phyloP scores from a whole-genome alignment of 352 stramenopile species.

The Phytophthora citricola region DNA sequence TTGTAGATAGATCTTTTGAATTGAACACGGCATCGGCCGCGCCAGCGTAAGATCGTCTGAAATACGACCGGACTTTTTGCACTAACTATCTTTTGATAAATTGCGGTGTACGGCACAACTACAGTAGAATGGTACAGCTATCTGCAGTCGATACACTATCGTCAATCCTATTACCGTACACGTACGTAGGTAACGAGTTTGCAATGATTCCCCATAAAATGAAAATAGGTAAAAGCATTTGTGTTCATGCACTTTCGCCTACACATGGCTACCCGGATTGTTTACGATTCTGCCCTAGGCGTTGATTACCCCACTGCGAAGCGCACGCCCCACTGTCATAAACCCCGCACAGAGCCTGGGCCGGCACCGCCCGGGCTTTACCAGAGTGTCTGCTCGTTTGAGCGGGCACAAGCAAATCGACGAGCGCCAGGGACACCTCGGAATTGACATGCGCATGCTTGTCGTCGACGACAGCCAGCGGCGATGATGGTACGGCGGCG shows the following conservation, averaged over 20 bases:
- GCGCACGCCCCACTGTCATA: conserved; percentile 3
- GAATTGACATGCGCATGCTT: conserved; percentile 7
- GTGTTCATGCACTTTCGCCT: too few relatives aligned
- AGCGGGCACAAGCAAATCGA: conserved; percentile 15
- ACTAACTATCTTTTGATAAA: too few relatives aligned
- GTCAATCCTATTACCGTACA: too few relatives aligned
- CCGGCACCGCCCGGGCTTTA: conserved; percentile 12
- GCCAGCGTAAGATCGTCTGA: background rate
- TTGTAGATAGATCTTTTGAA: too few relatives aligned
- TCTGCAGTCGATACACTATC: too few relatives aligned
- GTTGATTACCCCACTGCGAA: conserved; percentile 24
- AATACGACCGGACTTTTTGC: background rate
- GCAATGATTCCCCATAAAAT: too few relatives aligned
- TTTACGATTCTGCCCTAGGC: background rate
- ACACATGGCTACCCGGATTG: background rate
- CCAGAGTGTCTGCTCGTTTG: conserved; percentile 32
- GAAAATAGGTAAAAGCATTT: too few relatives aligned
- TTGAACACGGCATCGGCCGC: background rate
- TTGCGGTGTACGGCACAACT: too few relatives aligned
- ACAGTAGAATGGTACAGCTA: too few relatives aligned
- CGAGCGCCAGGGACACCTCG: conserved; percentile 7
- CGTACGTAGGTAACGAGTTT: too few relatives aligned
- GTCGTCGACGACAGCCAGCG: background rate
- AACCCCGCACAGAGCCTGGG: conserved; percentile 9
- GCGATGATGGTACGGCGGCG: conserved; percentile 8